Conservation (phyloP, 2,329 filamentous ascomycete species). For the Fusarium liriodendri region DNA sequence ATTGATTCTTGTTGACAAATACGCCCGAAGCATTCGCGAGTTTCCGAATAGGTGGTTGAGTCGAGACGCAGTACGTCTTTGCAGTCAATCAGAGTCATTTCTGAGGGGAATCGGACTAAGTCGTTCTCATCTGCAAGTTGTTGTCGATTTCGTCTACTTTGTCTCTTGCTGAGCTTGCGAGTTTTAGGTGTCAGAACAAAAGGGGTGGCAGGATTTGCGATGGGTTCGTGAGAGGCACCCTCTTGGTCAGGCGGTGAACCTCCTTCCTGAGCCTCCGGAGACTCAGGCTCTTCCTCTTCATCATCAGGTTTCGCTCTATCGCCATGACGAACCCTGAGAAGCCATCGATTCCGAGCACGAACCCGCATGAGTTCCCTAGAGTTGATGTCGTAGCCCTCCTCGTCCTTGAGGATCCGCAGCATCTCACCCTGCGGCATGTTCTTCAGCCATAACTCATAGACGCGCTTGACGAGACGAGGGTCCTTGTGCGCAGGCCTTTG, state of each 20-base stretch:
- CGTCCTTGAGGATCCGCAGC: slow-evolving; percentile 74
- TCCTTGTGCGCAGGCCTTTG: slow-evolving; percentile 79
- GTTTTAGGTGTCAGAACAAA: neutral
- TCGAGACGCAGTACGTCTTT: slow-evolving; percentile 76
- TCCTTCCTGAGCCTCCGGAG: slow-evolving; percentile 13
- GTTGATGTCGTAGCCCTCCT: slow-evolving; percentile 78
- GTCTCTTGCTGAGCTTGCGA: slow-evolving; percentile 54
- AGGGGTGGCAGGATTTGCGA: neutral
- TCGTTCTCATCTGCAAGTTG: slow-evolving; percentile 75
- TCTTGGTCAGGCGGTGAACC: slow-evolving; percentile 14
- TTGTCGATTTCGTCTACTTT: slow-evolving; percentile 74
- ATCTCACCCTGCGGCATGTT: slow-evolving; percentile 81
- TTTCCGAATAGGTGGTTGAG: slow-evolving; percentile 69
- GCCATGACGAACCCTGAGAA: slow-evolving; percentile 71
- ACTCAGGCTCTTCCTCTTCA: slow-evolving; percentile 15
- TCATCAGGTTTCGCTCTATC: slow-evolving; percentile 56
- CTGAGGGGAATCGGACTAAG: slow-evolving; percentile 81
- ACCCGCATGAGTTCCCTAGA: slow-evolving; percentile 77
- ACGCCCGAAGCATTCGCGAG: slow-evolving; percentile 74
- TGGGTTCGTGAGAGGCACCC: neutral
- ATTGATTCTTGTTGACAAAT: slow-evolving; percentile 77
- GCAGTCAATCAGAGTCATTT: slow-evolving; percentile 84
- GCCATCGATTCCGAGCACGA: slow-evolving; percentile 75
- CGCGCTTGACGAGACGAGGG: slow-evolving; percentile 71
- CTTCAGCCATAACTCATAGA: slow-evolving; percentile 81